Evolutionary conservation across 192 early-diverging fungal genomes (phyloP).

Genomic region (Mortierella hygrophila): DNA sequence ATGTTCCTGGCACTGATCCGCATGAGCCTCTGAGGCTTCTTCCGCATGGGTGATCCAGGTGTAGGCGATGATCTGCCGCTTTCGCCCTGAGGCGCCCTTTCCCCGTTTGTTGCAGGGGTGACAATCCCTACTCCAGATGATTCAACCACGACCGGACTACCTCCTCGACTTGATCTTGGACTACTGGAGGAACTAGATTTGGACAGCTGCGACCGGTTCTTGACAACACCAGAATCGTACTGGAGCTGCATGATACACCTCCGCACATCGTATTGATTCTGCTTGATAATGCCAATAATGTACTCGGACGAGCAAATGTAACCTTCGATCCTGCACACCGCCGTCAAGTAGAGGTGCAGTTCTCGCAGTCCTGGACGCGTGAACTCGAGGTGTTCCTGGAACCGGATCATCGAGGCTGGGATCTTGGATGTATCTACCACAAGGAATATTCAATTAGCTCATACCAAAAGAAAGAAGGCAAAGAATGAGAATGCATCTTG

Average conservation of each 20-base stretch:
- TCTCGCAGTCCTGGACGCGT: conserved; percentile 25
- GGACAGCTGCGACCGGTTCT: conserved; percentile 3
- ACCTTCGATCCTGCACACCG: conserved; percentile 43
- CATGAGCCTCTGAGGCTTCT: conserved; percentile 35
- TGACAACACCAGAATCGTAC: conserved; percentile 39
- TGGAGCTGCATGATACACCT: conserved; percentile 50
- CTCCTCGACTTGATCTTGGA: background rate
- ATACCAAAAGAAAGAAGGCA: background rate
- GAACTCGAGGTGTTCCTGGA: conserved; percentile 54
- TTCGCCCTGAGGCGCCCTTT: no score
- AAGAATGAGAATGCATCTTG: background rate
- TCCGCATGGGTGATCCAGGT: conserved; percentile 14
- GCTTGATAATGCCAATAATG: conserved; percentile 22
- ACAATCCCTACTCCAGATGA: background rate
- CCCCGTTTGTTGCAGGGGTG: background rate
- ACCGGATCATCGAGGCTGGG: conserved; percentile 20
- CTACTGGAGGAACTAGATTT: background rate
- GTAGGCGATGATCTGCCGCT: background rate
- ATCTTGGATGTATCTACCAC: conserved; percentile 41
- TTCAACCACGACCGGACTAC: background rate
- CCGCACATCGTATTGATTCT: conserved; percentile 31
- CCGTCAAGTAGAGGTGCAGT: conserved; percentile 26
- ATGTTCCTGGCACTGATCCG: conserved; percentile 47
- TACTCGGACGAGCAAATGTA: conserved; percentile 50
- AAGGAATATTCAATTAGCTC: background rate